Base-by-base conservation (phyloP, 108 stramenopile genomes). In the Skeletonema menzelii region DNA sequence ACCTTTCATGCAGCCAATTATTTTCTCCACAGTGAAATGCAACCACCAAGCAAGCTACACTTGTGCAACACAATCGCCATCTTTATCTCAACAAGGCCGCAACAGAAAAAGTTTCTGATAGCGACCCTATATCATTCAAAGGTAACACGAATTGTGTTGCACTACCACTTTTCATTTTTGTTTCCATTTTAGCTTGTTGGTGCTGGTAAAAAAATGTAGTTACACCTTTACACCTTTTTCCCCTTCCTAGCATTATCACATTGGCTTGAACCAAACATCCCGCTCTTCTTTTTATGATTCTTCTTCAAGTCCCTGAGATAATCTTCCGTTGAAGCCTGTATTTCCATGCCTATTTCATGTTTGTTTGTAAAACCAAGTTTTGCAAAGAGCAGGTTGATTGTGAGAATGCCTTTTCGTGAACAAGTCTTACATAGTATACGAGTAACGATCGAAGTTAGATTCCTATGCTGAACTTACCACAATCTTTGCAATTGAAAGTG, bases 401-500 rank as follows among this genome's bases (percentile, higher is more conserved):
- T 40, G 38, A 40, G 38, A 13, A 7, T 35, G 30, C 30, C 30
- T 0, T 1, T 1, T 31, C 30, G 30, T 31, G 30, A 31, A 31
- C 30, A 31, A 31, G 1, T 30, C n/a, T n/a, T n/a, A n/a, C n/a
- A n/a, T n/a, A n/a, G 30, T 1, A 31, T 31, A 1, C 30, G 30
- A 31, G 30, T 31, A 5, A 31, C 5, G 30, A 4, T 5, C 30
- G 4, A 30, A 30, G 2, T 30, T 30, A 30, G 4, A 37, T 37
- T 37, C 10, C 10, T 8, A 37, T 37, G 46, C 22, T 19, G 1
- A 3, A 49, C 47, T 49, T 49, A 49, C 47, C 59, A 19, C 59
- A 60, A 34, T 60, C 59, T 37, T 34, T 34, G 37, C 59, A 60
- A 34, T 17, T 60, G 59, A 37, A 37, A 5, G 30, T 60, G 59